Evolutionary conservation across 2,329 filamentous ascomycete species (phyloP), one percentile per base, ranked within the genome.

Genomic region (Talaromyces sp.): DNA sequence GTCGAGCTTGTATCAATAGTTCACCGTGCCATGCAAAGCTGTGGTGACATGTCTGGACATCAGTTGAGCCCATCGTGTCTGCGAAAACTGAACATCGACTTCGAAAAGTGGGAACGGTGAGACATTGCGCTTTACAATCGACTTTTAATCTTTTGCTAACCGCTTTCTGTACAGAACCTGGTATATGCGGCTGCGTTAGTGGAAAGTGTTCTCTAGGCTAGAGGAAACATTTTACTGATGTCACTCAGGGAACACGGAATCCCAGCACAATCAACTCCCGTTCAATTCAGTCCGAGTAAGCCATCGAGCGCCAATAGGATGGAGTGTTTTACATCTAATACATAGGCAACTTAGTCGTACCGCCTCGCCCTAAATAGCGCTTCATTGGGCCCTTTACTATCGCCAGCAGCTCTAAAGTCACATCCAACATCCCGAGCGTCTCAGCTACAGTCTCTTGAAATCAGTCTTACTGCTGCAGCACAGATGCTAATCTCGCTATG

Each of bases 271-370:
- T 48, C 70, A 71, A 41, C 52, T 71, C 7, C 70, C 70, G 3
- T 71, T 71, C 60, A 70, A 65, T 27, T 71, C 69, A 24, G 47
- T 70, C 22, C 41, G 69, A 57, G 69, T 71, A 66, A n/a, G 67
- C 35, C 43, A 22, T 47, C 43, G 0, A 13, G 19, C 9, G 3
- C 11, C 19, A 11, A 47, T 11, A 24, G 10, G 19, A 22, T 10
- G 19, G 24, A 22, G 43, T 24, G 1, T 1, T 9, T 7, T 4
- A 43, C 1, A n/a, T 22, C 43, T 47, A 5, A 22, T 4, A 5
- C 43, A 13, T n/a, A 13, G 6, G 11, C 24, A 47, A 48, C 0
- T 24, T 8, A 63, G 61, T 63, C 37, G 13, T 63, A 63, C 16
- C 61, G 61, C 10, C 61, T 63, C 2, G 52, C 61, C 11, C n/a